These are phyloP conservation scores for Sindora glabra DNA, from an alignment of 306 rosid genomes.

Conservation along the genomic window DNA sequence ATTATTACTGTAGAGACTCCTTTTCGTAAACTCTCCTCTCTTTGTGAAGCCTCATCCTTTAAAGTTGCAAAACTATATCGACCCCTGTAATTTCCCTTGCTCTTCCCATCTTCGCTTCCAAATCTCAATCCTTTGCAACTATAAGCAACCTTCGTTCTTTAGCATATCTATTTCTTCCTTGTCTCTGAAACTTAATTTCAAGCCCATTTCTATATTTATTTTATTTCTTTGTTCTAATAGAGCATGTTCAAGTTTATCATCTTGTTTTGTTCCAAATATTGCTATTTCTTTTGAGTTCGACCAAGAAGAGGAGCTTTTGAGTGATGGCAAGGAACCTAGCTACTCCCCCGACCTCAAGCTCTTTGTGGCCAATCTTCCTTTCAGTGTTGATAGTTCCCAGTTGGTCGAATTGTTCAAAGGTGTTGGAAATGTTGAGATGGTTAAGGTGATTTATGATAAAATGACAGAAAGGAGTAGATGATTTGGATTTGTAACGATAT, in stretches of 20 bases:
- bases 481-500: conserved; percentile 60
- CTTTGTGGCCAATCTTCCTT: conserved; percentile 54
- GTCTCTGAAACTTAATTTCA: neutral
- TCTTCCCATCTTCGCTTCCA: conserved; percentile 28
- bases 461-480: conserved; percentile 53
- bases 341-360: conserved; percentile 40
- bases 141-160: conserved; percentile 9
- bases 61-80: conserved; percentile 23
- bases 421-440: conserved; percentile 49
- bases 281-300: conserved; percentile 37
- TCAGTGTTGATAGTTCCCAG: conserved; percentile 47
- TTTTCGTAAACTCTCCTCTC: neutral
- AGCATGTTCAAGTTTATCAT: conserved; percentile 4
- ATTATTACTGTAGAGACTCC: too few relatives aligned
- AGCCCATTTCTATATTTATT: conserved; percentile 28
- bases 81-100: conserved; percentile 32
- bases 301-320: conserved; percentile 41
- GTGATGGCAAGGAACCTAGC: conserved; percentile 13
- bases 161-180: conserved; percentile 5
- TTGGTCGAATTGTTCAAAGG: conserved; percentile 42
- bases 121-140: conserved; percentile 20
- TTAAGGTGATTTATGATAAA: conserved; percentile 59
- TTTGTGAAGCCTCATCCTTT: conserved; percentile 27
- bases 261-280: conserved; percentile 28
- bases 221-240: conserved; percentile 14